Percentiles rank a stretch among this genome's conserved stretches.
Evolutionary conservation across 139 green algal species (phyloP).

Genomic region (Chlamydomonas incerta): DNA sequence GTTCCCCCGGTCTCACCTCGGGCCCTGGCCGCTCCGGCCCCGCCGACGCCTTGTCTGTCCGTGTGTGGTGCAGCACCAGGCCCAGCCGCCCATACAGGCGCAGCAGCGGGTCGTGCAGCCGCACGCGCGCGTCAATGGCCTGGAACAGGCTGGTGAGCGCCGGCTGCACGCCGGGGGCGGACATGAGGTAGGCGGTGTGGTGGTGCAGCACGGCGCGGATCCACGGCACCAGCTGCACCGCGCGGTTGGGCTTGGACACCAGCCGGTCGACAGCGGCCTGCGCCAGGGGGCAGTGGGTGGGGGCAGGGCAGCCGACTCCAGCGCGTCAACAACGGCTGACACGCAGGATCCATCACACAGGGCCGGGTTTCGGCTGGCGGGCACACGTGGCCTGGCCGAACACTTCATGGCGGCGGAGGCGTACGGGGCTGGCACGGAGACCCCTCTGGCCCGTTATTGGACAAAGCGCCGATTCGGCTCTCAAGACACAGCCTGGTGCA

Average conservation of each 20-base stretch:
- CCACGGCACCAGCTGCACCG: conserved; percentile 74
- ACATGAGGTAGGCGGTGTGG: conserved; percentile 82
- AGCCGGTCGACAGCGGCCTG: conserved; percentile 68
- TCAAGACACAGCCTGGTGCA: no score
- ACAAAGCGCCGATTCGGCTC: no score
- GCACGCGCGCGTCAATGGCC: conserved; percentile 56
- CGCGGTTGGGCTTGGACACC: conserved; percentile 63
- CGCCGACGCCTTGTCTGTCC: background rate
- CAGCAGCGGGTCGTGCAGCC: conserved; percentile 51
- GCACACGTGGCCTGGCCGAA: no score
- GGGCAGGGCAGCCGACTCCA: no score
- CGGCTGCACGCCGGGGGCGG: conserved; percentile 59
- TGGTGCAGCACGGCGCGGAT: conserved; percentile 73
- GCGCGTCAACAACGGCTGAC: no score
- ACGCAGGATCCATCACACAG: no score
- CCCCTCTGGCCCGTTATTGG: no score
- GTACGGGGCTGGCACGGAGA: no score
- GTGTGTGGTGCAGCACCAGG: conserved; percentile 54
- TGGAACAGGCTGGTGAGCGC: conserved; percentile 22
- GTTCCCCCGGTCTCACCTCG: conserved; percentile 11
- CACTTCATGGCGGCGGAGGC: no score
- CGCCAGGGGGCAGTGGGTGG: background rate
- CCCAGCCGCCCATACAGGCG: conserved; percentile 52
- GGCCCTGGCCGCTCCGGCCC: conserved; percentile 18
- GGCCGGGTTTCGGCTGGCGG: no score